A percentile compares a stretch with the other conserved stretches of the same genome.
Evolutionary conservation across 176 grass and related monocot genomes (phyloP).

Genomic region (Raddia distichophylla): DNA sequence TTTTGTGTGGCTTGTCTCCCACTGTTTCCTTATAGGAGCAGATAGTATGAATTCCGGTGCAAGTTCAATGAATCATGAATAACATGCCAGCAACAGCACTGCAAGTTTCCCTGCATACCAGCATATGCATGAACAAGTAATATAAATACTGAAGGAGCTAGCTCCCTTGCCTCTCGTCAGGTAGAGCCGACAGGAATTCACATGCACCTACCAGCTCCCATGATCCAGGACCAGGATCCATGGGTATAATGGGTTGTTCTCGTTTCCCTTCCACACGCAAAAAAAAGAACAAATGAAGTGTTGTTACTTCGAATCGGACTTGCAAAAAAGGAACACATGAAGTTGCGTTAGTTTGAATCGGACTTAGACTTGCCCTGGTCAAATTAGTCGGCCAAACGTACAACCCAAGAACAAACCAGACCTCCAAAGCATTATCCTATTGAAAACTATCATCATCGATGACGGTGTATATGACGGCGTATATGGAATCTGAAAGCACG

Average conservation of each 20-base stretch:
- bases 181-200: conserved; percentile 13
- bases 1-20: conserved; percentile 24
- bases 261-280: not conserved
- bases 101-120: conserved; percentile 6
- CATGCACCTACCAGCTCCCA: not conserved
- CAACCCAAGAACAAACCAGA: not conserved
- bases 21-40: conserved; percentile 27
- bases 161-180: not conserved
- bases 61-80: conserved; percentile 31
- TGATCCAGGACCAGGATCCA: not conserved
- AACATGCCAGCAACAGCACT: not conserved
- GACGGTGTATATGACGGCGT: not conserved
- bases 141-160: not conserved
- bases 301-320: no score
- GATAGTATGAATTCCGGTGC: conserved; percentile 9
- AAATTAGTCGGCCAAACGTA: conserved; percentile 11
- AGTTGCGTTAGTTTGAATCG: not conserved
- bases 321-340: not conserved
- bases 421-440: not conserved
- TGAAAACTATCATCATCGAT: not conserved
- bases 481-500: not conserved
- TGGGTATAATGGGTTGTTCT: not conserved
- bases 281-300: not conserved
- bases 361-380: conserved; percentile 31
- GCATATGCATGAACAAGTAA: not conserved